Conservation (phyloP, 768 basidiomycete genomes). For the Russula earlei region DNA sequence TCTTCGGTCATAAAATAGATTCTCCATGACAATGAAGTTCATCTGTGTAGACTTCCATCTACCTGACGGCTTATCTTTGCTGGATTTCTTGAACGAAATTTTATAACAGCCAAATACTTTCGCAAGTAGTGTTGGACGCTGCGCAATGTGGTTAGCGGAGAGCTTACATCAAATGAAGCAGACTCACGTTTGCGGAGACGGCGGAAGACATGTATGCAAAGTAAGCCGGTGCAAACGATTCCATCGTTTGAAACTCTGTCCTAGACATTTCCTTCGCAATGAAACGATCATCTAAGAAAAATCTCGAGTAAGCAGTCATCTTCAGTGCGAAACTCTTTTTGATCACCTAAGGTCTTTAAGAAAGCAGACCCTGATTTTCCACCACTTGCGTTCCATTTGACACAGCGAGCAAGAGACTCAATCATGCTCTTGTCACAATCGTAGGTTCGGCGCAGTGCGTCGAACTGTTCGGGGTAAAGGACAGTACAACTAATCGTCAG, state of each 20-base stretch:
- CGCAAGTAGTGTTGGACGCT: conserved; percentile 91
- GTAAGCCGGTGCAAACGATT: conserved; percentile 93
- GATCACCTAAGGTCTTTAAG: conserved; percentile 80
- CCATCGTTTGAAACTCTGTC: conserved; percentile 88
- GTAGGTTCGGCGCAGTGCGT: conserved; percentile 83
- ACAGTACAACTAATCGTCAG: conserved; percentile 89
- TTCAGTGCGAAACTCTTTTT: conserved; percentile 1
- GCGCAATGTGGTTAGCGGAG: conserved; percentile 5
- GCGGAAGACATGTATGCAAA: conserved; percentile 98
- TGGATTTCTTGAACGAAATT: conserved; percentile 76
- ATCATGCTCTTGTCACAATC: conserved; percentile 92
- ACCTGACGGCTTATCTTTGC: conserved; percentile 53
- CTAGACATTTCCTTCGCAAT: conserved; percentile 94
- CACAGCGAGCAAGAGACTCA: conserved; percentile 85
- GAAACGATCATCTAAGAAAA: conserved; percentile 83
- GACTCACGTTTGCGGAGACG: conserved; percentile 67
- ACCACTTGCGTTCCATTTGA: conserved; percentile 92
- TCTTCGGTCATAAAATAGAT: conserved; percentile 84
- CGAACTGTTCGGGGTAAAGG: conserved; percentile 95
- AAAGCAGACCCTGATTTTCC: conserved; percentile 97
- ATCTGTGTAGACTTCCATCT: conserved; percentile 80
- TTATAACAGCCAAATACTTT: conserved; percentile 98
- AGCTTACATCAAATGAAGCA: neutral
- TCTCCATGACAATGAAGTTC: conserved; percentile 98
- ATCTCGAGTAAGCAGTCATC: neutral